These are phyloP conservation scores for Hanseniaspora singularis DNA, from an alignment of 805 yeast genomes.

Conservation along the genomic window DNA sequence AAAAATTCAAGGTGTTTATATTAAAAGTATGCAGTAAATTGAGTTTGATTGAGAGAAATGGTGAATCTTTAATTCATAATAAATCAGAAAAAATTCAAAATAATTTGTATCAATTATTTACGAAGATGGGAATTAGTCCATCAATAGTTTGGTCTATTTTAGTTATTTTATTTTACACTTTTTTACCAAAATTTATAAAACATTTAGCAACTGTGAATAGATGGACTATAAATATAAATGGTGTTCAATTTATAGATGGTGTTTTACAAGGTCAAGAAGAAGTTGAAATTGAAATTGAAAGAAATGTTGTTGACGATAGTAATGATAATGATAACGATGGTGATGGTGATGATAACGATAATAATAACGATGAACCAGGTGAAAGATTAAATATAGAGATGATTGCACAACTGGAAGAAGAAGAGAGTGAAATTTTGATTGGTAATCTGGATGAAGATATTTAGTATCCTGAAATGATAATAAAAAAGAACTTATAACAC, in stretches of 20 bases:
- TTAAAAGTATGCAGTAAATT: not conserved
- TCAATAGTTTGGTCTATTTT: not conserved
- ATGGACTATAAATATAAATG: conserved; percentile 8
- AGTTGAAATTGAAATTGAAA: not conserved
- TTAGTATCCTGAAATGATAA: too few species aligned
- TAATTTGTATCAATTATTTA: not conserved
- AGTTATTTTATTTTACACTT: not conserved
- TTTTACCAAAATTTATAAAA: not conserved
- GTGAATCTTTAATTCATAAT: not conserved
- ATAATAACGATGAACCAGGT: too few species aligned
- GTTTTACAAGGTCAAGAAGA: too few species aligned
- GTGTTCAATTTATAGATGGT: conserved; percentile 1
- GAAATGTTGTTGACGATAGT: not conserved
- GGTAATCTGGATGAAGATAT: too few species aligned
- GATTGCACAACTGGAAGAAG: too few species aligned
- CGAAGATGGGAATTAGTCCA: not conserved
- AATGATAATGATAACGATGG: conserved; percentile 20
- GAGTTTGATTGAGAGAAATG: not conserved
- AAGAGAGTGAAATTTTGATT: too few species aligned
- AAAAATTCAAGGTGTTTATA: too few species aligned
- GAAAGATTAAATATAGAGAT: too few species aligned
- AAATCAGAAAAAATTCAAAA: not conserved
- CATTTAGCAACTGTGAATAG: not conserved
- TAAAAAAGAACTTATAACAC: too few species aligned
- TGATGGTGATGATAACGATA: conserved; percentile 21